Evolutionary conservation across 805 yeast species (phyloP).

Genomic region (Ogataea henricii): DNA sequence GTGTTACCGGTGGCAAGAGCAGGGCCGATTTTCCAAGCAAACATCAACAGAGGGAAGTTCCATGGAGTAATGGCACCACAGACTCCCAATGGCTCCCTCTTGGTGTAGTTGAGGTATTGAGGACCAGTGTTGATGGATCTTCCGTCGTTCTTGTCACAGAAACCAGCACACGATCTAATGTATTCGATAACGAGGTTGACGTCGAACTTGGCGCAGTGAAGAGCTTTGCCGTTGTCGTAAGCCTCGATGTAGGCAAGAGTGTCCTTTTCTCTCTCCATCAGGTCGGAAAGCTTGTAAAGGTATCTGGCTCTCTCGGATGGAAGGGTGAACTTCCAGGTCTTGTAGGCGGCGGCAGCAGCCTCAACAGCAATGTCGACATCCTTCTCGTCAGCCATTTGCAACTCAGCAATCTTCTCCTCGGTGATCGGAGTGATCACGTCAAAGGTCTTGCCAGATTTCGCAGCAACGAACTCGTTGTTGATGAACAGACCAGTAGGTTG

Average conservation of each 20-base stretch:
- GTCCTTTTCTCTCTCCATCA: conserved; percentile 71
- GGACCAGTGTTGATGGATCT: conserved; percentile 72
- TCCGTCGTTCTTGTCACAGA: conserved; percentile 86
- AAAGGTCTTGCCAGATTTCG: conserved; percentile 60
- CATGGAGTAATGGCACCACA: conserved; percentile 96
- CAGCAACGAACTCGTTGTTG: conserved; percentile 60
- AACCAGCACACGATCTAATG: conserved; percentile 85
- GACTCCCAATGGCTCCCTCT: conserved; percentile 91
- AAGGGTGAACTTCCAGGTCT: conserved; percentile 68
- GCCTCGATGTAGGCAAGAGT: conserved; percentile 79
- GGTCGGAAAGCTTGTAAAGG: conserved; percentile 72
- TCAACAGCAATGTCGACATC: conserved; percentile 85
- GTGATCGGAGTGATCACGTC: conserved; percentile 68
- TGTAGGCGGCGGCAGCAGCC: conserved; percentile 80
- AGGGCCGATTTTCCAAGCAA: conserved; percentile 94
- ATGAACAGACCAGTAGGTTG: conserved; percentile 62
- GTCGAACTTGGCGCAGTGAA: conserved; percentile 71
- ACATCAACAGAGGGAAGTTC: conserved; percentile 95
- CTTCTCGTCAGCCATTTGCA: conserved; percentile 73
- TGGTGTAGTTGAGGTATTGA: conserved; percentile 73
- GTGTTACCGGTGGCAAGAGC: conserved; percentile 91
- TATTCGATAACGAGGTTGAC: conserved; percentile 68
- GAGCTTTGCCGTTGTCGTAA: conserved; percentile 86
- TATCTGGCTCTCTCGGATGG: conserved; percentile 68
- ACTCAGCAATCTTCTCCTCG: conserved; percentile 66